These are phyloP conservation scores for Eucalyptus virginea DNA, from an alignment of 345 rosid genomes.

Conservation along the genomic window DNA sequence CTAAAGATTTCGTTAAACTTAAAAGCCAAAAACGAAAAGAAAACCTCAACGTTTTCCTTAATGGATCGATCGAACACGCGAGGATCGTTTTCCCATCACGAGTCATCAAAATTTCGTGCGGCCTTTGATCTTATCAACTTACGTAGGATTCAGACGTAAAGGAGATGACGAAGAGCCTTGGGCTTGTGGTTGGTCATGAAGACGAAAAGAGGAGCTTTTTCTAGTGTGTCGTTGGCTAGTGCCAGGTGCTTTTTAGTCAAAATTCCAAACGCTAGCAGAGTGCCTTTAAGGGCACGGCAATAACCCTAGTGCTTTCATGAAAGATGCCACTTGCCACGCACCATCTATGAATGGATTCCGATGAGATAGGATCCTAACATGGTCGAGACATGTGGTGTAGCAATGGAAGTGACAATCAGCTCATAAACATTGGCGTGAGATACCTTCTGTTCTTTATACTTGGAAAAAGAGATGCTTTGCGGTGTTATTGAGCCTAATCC, in stretches of 20 bases:
- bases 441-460: background rate
- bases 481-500: background rate
- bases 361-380: background rate
- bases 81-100: background rate
- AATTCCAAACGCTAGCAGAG: too few relatives aligned
- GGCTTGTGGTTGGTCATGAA: background rate
- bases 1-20: too few relatives aligned
- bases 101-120: too few relatives aligned
- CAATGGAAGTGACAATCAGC: background rate
- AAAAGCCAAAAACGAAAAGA: too few relatives aligned
- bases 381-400: background rate
- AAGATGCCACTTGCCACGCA: background rate
- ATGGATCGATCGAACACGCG: background rate
- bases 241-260: background rate
- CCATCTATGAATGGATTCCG: background rate
- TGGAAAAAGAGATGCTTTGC: background rate
- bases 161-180: background rate
- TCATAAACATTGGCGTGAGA: background rate
- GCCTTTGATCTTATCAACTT: background rate
- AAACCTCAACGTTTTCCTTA: too few relatives aligned
- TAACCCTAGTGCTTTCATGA: background rate
- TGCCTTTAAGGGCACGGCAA: background rate
- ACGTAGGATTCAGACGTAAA: background rate
- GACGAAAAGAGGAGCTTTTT: background rate
- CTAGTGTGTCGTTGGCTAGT: background rate